phyloP scores from a whole-genome alignment of 129 eudicot species.

The Arctium minus region DNA sequence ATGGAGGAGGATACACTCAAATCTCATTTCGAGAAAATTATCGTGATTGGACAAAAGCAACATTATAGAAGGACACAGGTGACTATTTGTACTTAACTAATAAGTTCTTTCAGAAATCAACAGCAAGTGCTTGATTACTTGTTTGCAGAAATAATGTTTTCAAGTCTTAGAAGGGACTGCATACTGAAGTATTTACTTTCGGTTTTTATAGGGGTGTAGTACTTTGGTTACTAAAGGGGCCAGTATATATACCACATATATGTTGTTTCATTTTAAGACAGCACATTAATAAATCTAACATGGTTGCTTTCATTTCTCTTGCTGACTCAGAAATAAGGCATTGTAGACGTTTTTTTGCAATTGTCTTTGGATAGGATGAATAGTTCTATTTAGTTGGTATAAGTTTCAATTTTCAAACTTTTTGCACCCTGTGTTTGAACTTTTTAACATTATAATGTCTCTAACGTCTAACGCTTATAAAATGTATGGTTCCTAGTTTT shows the following conservation, averaged over 20 bases:
- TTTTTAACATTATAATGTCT: neutral
- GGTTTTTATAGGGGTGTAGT: neutral
- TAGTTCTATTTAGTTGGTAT: neutral
- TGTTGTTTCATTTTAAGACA: neutral
- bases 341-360: neutral
- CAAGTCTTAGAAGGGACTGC: neutral
- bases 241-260: too few species aligned
- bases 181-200: neutral
- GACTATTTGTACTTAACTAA: neutral
- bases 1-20: constrained; percentile 88
- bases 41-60: constrained; percentile 57
- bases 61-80: constrained; percentile 65
- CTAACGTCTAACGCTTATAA: neutral
- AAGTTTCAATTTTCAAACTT: neutral
- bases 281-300: neutral
- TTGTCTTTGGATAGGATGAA: neutral
- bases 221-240: neutral
- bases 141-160: neutral
- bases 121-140: neutral
- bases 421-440: neutral
- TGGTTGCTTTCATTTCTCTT: neutral
- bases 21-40: constrained; percentile 85
- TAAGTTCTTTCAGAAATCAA: neutral
- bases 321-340: neutral
- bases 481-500: neutral